Base-by-base conservation (phyloP, 306 rosid species). In the Ceratonia siliqua region DNA sequence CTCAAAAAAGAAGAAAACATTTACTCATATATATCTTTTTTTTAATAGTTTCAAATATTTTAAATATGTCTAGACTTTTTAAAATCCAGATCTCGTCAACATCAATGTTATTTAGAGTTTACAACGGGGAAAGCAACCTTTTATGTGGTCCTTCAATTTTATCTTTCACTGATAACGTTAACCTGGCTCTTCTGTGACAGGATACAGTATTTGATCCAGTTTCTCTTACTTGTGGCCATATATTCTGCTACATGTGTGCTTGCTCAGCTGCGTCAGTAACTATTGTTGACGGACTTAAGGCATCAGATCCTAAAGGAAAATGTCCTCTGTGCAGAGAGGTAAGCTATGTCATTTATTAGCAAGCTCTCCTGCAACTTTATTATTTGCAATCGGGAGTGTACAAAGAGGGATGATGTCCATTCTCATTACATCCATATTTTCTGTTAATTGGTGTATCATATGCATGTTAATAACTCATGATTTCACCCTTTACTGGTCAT, bases 251-350 rank as follows among this genome's bases (percentile, higher is more conserved):
- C 76, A 79, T 89, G 74, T 94, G 99, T 69, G 91, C 96, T 64
- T 90, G 96, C 86, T 92, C 96, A 0, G 96, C 99, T 68, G 95
- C 97, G 48, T 89, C 96, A 2, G 96, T 90, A 50, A 86, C 89
- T 27, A 92, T 90, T 52, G 89, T 94, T 0, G 80, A 89, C 68
- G 92, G 96, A 38, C 89, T 94, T 17, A 90, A 86, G 79, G 49
- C 72, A 10, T 85, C 99, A 1, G 68, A 77, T 22, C 83, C 82
- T 52, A 90, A 81, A 79, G 82, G 68, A 59, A 92, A 83, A 69
- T 94, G 99, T 83, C 99, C 99, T 58, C 81, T 94, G n/a, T 94
- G 99, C 75, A 87, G 97, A 15, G 84, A 83, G 95, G 98, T 90
- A 78, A 64, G 78, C 59, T 30, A 9, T 61, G 42, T 49, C 30